Base-by-base conservation (phyloP, 805 yeast species). In the Lipomyces spencermartinsiae region DNA sequence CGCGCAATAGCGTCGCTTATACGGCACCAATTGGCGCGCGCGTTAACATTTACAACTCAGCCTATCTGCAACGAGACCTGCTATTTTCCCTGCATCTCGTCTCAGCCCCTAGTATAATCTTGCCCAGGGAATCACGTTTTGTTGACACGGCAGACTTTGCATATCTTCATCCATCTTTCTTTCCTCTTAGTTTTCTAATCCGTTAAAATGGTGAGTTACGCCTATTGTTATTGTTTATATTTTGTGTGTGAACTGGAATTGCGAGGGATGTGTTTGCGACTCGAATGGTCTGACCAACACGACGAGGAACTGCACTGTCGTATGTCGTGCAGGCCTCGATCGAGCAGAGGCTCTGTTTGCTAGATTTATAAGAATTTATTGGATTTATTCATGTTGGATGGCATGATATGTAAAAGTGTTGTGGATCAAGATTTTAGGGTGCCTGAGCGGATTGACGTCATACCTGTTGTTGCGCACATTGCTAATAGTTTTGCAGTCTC, bases 401-500 rank as follows among this genome's bases (percentile, higher is more conserved):
- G 22, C 16, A 43, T 43, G 16, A 19, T 3, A 43, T 43, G 49
- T 16, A 0, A 19, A 16, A 16, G 16, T 3, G 19, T 12, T 43
- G 16, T 16, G 35, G 35, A 56, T n/a, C 31, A 16, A 34, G 58
- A 10, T 22, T 46, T 49, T 51, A 35, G 59, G 55, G 7, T 58
- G 61, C 29, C 3, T 25, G 29, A 25, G 29, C 29, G 29, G 29
- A 25, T 25, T 25, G 29, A 25, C 29, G 29, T 25, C 29, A 25
- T 25, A 25, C 29, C 58, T 19, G 57, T 29, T 49, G 51, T 29
- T 35, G 58, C 33, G 10, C 16, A 37, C 34, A 22, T n/a, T 16
- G 35, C 31, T 60, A 25, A 49, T n/a, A 49, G 19, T 4, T 31
- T 12, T 49, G 12, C 58, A 71, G 72, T 64, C 74, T 65, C 73